phyloP scores from a whole-genome alignment of 176 grass and related monocot genomes.

The Saccharum spontaneum region DNA sequence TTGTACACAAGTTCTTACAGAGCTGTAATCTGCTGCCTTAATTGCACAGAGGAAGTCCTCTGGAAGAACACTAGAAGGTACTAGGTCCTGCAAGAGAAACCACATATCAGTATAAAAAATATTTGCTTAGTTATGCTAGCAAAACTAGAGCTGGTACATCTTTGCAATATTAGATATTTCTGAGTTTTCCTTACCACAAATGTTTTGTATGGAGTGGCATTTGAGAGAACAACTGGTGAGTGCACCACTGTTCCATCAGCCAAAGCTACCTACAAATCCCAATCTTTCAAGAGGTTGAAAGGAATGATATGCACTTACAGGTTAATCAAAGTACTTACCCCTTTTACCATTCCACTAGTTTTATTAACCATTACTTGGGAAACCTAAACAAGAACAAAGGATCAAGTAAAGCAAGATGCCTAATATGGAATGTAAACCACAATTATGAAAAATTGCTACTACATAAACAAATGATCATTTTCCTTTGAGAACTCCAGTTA shows the following conservation, averaged over 20 bases:
- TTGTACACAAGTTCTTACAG: slow-evolving; percentile 61
- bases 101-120: slow-evolving; percentile 14
- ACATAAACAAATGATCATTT: background rate
- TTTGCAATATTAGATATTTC: slow-evolving; percentile 32
- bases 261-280: slow-evolving; percentile 66
- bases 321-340: slow-evolving; percentile 60
- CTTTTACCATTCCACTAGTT: slow-evolving; percentile 56
- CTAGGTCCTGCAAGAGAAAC: slow-evolving; percentile 66
- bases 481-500: background rate
- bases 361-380: slow-evolving; percentile 63
- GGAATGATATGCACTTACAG: slow-evolving; percentile 10
- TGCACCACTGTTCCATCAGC: slow-evolving; percentile 86
- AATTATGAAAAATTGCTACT: background rate
- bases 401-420: slow-evolving; percentile 46
- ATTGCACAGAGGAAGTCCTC: slow-evolving; percentile 71
- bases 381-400: slow-evolving; percentile 63
- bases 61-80: slow-evolving; percentile 67
- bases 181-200: slow-evolving; percentile 73
- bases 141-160: slow-evolving; percentile 25
- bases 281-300: slow-evolving; percentile 28
- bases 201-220: slow-evolving; percentile 89
- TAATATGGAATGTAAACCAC: background rate
- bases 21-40: slow-evolving; percentile 93
- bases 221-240: slow-evolving; percentile 85
- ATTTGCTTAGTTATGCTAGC: slow-evolving; percentile 14